Conservation (phyloP, 257 asterid genomes). For the Primulina eburnea region DNA sequence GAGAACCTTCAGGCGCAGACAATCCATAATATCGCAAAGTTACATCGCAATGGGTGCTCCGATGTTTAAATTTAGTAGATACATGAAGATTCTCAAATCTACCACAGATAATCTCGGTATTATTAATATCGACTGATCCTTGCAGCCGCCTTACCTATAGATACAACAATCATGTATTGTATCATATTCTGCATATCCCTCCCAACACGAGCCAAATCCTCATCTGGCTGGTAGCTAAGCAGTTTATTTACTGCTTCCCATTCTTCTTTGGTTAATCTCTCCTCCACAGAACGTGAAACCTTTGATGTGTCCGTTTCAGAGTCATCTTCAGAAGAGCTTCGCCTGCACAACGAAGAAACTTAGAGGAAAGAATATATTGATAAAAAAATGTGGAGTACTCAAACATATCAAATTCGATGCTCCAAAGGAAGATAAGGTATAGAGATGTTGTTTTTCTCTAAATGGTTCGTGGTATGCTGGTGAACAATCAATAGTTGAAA, state of each 20-base stretch:
- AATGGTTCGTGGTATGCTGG: not conserved
- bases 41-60: constrained; percentile 79
- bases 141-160: constrained; percentile 87
- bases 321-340: constrained; percentile 57
- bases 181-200: constrained; percentile 78
- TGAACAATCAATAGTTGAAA: constrained; percentile 2
- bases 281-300: constrained; percentile 65
- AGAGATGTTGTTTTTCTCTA: constrained; percentile 15
- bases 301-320: constrained; percentile 48
- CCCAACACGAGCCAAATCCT: constrained; percentile 64
- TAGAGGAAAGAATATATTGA: constrained; percentile 17
- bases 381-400: constrained; percentile 4
- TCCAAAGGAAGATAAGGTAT: constrained; percentile 12
- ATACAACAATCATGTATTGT: constrained; percentile 68
- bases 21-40: constrained; percentile 85
- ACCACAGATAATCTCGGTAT: constrained; percentile 87
- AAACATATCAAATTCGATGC: constrained; percentile 18
- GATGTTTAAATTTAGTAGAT: constrained; percentile 74
- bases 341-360: constrained; percentile 49
- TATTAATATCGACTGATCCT: constrained; percentile 65
- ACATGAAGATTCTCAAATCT: constrained; percentile 89
- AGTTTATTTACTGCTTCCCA: constrained; percentile 96
- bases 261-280: constrained; percentile 85
- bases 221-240: constrained; percentile 89
- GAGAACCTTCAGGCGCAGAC: constrained; percentile 96